phyloP scores from a whole-genome alignment of 345 rosid genomes.

The Laguncularia racemosa region DNA sequence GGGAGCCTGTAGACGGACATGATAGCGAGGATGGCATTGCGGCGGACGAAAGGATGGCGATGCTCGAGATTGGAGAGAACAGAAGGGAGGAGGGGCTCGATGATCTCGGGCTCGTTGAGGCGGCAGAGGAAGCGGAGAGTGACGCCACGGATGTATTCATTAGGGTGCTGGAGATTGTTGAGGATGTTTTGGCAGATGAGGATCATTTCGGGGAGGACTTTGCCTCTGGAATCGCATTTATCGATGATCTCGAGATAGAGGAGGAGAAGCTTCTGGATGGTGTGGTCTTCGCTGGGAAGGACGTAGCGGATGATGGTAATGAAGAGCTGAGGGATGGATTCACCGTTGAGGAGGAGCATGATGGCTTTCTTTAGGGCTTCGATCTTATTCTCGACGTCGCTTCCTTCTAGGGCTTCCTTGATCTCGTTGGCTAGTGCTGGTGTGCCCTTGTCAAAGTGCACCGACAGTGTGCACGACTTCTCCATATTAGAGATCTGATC shows the following conservation, averaged over 20 bases:
- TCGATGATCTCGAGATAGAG: conserved; percentile 86
- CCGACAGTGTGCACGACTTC: conserved; percentile 74
- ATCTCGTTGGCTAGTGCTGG: conserved; percentile 84
- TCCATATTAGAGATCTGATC: conserved; percentile 38
- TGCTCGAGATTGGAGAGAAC: conserved; percentile 17
- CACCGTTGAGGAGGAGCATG: conserved; percentile 87
- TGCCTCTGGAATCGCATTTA: conserved; percentile 71
- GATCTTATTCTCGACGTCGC: conserved; percentile 49
- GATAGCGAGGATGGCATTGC: conserved; percentile 22
- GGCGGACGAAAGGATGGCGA: conserved; percentile 23
- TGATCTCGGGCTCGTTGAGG: conserved; percentile 18
- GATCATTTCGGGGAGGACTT: conserved; percentile 89
- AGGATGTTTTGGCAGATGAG: conserved; percentile 84
- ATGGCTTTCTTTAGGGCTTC: conserved; percentile 90
- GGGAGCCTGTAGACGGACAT: conserved; percentile 19
- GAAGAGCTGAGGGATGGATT: conserved; percentile 87
- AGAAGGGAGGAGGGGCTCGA: conserved; percentile 23
- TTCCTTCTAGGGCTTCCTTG: conserved; percentile 93
- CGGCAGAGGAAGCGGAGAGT: conserved; percentile 20
- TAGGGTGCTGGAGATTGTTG: conserved; percentile 96
- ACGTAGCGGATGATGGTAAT: conserved; percentile 92
- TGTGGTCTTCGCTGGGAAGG: conserved; percentile 89
- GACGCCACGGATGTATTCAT: conserved; percentile 87
- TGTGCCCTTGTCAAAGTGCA: conserved; percentile 81
- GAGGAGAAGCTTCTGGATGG: conserved; percentile 79